phyloP scores from a whole-genome alignment of 2,329 filamentous ascomycete genomes.

The Xylaria arbuscula region DNA sequence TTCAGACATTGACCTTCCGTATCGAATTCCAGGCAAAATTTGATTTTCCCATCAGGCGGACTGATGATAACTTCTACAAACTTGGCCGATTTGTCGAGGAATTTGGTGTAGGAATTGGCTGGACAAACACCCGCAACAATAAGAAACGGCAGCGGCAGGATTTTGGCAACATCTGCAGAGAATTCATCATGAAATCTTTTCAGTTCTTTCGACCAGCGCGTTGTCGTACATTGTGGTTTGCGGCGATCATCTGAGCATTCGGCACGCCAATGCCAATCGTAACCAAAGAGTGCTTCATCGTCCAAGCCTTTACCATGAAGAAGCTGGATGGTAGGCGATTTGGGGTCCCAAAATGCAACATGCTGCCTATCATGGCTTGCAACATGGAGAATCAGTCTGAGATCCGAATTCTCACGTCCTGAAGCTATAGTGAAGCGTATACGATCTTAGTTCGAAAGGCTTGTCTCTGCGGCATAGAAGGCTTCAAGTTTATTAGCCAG shows the following conservation, averaged over 20 bases:
- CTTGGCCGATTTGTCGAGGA: conserved; percentile 8
- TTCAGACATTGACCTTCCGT: conserved; percentile 8
- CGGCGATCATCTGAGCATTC: conserved; percentile 3
- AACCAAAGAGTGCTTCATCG: conserved; percentile 2
- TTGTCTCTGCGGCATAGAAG: conserved; percentile 2
- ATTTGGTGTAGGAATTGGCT: conserved; percentile 5
- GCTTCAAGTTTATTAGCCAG: conserved; percentile 4
- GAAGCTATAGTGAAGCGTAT: neutral
- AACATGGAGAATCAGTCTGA: conserved; percentile 1
- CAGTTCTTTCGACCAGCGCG: neutral
- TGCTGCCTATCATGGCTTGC: neutral
- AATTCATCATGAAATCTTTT: neutral
- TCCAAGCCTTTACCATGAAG: neutral
- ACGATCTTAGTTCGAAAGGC: conserved; percentile 1
- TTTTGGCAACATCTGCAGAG: conserved; percentile 4
- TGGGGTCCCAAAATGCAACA: conserved; percentile 1
- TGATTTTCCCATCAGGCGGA: conserved; percentile 16
- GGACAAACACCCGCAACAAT: conserved; percentile 2
- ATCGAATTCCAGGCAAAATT: conserved; percentile 12
- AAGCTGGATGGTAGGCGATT: conserved; percentile 3
- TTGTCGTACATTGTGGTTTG: neutral
- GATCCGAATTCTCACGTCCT: conserved; percentile 3
- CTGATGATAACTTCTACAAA: neutral
- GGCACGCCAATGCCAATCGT: conserved; percentile 5
- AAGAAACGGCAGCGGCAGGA: conserved; percentile 5